phyloP scores from a whole-genome alignment of 192 early-diverging fungal species.

The Backusella tuberculispora region DNA sequence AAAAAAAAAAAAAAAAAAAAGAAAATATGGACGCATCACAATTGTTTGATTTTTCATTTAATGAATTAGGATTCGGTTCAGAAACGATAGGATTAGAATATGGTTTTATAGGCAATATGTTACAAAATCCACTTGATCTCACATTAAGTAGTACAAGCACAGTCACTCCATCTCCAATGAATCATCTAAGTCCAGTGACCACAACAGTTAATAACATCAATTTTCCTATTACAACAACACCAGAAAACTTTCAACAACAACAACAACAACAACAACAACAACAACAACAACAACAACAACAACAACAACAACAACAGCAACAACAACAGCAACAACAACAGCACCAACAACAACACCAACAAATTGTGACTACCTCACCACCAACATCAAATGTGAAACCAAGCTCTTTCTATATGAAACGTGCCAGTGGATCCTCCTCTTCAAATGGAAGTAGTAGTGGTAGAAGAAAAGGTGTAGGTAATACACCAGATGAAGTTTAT shows the following conservation, averaged over 20 bases:
- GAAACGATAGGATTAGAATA: slow-evolving; percentile 90
- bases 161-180: not conserved
- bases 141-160: not conserved
- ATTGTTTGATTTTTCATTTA: slow-evolving; percentile 43
- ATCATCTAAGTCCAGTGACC: slow-evolving; percentile 6
- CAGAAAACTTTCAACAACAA: not conserved
- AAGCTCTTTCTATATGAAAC: slow-evolving; percentile 3
- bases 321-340: not conserved
- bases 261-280: not conserved
- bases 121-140: slow-evolving; percentile 53
- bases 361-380: not conserved
- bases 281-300: not conserved
- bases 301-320: not conserved
- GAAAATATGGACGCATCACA: slow-evolving; percentile 30
- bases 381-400: not conserved
- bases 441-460: slow-evolving; percentile 6
- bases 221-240: not conserved
- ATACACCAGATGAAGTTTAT: slow-evolving; percentile 77
- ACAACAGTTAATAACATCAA: not conserved
- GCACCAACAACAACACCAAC: not conserved
- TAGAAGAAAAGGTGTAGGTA: slow-evolving; percentile 31
- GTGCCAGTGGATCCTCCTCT: not conserved
- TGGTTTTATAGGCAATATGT: slow-evolving; percentile 87
- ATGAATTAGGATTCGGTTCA: slow-evolving; percentile 78
- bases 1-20: too few relatives aligned